phyloP scores from a whole-genome alignment of 768 basidiomycete species.

The Panellus pusillus region DNA sequence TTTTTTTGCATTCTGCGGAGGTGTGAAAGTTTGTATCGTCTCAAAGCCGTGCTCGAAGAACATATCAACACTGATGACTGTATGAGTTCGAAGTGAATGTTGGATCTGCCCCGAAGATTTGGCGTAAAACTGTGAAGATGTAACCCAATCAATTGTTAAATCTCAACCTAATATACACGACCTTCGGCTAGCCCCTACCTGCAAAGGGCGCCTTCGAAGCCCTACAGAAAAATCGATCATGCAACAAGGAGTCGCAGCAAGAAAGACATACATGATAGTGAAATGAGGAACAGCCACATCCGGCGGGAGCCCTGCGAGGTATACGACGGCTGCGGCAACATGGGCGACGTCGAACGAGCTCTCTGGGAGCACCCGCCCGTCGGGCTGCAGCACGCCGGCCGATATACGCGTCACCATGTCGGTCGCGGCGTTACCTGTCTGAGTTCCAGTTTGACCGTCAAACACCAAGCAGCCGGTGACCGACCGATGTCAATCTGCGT shows the following conservation, averaged over 20 bases:
- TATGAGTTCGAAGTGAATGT: too few species aligned
- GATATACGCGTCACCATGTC: conserved; percentile 49
- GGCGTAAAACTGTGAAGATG: too few species aligned
- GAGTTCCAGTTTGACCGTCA: neutral
- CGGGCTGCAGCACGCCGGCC: conserved; percentile 62
- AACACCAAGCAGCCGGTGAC: neutral
- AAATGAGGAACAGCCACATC: conserved; percentile 70
- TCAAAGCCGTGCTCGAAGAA: too few species aligned
- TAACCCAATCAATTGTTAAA: too few species aligned
- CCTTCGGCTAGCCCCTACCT: conserved; percentile 28
- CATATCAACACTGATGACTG: too few species aligned
- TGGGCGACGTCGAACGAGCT: conserved; percentile 70
- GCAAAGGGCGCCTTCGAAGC: conserved; percentile 29
- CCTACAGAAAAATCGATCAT: conserved; percentile 20
- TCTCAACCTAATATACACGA: too few species aligned
- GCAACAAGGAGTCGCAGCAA: neutral
- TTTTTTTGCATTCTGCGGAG: too few species aligned
- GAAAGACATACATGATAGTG: conserved; percentile 65
- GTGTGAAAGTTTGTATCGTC: too few species aligned
- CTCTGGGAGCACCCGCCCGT: conserved; percentile 59
- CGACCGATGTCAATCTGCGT: conserved; percentile 83
- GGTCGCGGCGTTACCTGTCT: conserved; percentile 69
- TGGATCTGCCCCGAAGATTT: too few species aligned
- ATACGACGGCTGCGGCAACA: conserved; percentile 70
- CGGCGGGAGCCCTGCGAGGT: conserved; percentile 67